A percentile compares a stretch with the other conserved stretches of the same genome.
These are phyloP conservation scores for Rhypophila decipiens DNA, from an alignment of 495 filamentous ascomycete species.

Conservation along the genomic window DNA sequence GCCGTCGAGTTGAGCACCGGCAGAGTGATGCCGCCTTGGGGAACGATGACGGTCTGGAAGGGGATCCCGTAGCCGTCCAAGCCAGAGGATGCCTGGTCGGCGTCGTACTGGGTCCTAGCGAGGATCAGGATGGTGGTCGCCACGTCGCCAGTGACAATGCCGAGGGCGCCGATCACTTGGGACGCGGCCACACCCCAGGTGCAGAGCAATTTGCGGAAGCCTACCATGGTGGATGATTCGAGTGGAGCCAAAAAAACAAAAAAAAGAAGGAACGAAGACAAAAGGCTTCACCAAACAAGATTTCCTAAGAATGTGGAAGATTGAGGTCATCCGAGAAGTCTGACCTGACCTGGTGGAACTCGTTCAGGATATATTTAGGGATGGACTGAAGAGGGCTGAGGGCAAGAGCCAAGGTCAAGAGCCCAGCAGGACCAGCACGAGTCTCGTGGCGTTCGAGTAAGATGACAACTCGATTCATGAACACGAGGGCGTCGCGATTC, in stretches of 20 bases:
- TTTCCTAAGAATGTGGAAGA: no score
- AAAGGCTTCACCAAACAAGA: no score
- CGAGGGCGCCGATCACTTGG: background rate
- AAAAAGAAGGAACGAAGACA: background rate
- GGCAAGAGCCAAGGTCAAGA: no score
- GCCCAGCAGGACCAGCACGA: no score
- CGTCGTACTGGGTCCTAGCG: constrained; percentile 39
- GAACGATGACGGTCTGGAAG: constrained; percentile 45
- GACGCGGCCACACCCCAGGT: background rate
- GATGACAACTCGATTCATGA: no score
- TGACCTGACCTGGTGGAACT: no score
- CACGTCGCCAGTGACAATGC: constrained; percentile 5
- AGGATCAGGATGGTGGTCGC: constrained; percentile 46
- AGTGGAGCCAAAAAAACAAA: background rate
- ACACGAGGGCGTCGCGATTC: no score
- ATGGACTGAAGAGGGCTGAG: no score
- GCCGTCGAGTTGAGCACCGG: constrained; percentile 42
- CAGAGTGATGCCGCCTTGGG: constrained; percentile 40
- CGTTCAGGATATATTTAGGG: no score
- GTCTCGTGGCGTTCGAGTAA: no score
- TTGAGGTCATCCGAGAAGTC: no score
- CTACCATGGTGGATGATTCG: constrained; percentile 1
- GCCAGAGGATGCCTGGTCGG: constrained; percentile 36
- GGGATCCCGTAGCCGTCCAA: constrained; percentile 55
- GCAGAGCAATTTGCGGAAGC: background rate